phyloP scores from a whole-genome alignment of 352 stramenopile species.

The Phytophthora idaei region DNA sequence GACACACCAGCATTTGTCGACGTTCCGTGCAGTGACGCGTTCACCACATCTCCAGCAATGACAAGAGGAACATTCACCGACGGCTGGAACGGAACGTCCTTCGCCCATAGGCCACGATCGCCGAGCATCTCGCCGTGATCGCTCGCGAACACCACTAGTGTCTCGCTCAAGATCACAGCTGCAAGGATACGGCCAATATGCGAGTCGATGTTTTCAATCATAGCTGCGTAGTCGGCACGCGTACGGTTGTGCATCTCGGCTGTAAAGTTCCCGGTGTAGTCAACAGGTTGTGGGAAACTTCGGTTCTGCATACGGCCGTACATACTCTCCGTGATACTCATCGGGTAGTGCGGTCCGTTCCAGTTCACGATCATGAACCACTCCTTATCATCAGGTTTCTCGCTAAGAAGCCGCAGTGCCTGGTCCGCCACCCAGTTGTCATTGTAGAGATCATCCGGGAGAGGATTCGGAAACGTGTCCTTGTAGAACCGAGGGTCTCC shows the following conservation, averaged over 20 bases:
- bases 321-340: constrained; percentile 42
- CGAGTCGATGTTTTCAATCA: constrained; percentile 45
- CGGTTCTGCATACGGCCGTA: constrained; percentile 33
- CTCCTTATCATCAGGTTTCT: constrained; percentile 28
- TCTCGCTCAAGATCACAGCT: constrained; percentile 40
- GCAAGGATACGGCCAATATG: constrained; percentile 37
- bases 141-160: constrained; percentile 39
- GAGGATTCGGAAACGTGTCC: constrained; percentile 33
- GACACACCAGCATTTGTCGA: constrained; percentile 35
- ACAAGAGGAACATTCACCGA: constrained; percentile 37
- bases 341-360: constrained; percentile 46
- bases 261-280: constrained; percentile 41
- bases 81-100: constrained; percentile 36
- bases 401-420: constrained; percentile 24
- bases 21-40: constrained; percentile 24
- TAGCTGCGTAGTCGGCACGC: constrained; percentile 36
- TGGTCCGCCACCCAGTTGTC: constrained; percentile 40
- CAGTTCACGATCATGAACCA: constrained; percentile 48
- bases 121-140: constrained; percentile 45
- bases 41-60: constrained; percentile 36
- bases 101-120: constrained; percentile 33
- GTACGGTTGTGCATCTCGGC: constrained; percentile 37
- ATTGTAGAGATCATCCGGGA: constrained; percentile 39
- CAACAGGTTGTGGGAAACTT: constrained; percentile 29
- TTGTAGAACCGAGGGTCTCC: constrained; percentile 31